These are phyloP conservation scores for Rusavskia elegans DNA, from an alignment of 495 filamentous ascomycete genomes.

Conservation along the genomic window DNA sequence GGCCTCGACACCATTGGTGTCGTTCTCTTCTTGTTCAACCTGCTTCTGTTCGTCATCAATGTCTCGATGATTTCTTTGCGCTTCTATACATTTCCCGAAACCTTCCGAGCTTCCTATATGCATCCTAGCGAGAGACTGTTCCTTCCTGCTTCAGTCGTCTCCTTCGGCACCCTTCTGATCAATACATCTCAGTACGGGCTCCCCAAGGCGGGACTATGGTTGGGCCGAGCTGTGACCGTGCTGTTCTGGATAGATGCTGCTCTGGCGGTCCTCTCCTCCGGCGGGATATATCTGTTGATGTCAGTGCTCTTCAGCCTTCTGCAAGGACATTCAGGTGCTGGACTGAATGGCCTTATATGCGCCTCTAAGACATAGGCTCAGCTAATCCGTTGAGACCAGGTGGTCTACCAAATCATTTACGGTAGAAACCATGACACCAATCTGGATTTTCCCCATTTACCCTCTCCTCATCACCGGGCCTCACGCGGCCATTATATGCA, in stretches of 20 bases:
- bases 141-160: slow-evolving; percentile 55
- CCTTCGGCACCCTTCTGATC: slow-evolving; percentile 59
- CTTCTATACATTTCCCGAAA: slow-evolving; percentile 55
- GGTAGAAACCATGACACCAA: slow-evolving; percentile 74
- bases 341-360: too few relatives aligned
- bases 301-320: slow-evolving; percentile 15
- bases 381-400: slow-evolving; percentile 14
- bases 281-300: slow-evolving; percentile 57
- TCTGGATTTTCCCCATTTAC: slow-evolving; percentile 87
- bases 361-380: too few relatives aligned
- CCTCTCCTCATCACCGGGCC: slow-evolving; percentile 69
- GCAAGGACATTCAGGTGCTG: too few relatives aligned
- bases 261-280: slow-evolving; percentile 45
- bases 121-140: slow-evolving; percentile 74
- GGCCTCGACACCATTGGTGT: slow-evolving; percentile 59
- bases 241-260: slow-evolving; percentile 62
- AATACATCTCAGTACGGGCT: slow-evolving; percentile 70
- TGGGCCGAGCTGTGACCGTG: slow-evolving; percentile 41
- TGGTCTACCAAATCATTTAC: slow-evolving; percentile 65
- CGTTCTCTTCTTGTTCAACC: slow-evolving; percentile 60
- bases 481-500: slow-evolving; percentile 50
- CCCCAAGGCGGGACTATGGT: slow-evolving; percentile 48
- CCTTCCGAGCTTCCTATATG: slow-evolving; percentile 52
- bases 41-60: slow-evolving; percentile 56
- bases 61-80: slow-evolving; percentile 48